These are phyloP conservation scores for Debaryomyces nepalensis DNA, from an alignment of 1,139 yeast species.

Conservation along the genomic window DNA sequence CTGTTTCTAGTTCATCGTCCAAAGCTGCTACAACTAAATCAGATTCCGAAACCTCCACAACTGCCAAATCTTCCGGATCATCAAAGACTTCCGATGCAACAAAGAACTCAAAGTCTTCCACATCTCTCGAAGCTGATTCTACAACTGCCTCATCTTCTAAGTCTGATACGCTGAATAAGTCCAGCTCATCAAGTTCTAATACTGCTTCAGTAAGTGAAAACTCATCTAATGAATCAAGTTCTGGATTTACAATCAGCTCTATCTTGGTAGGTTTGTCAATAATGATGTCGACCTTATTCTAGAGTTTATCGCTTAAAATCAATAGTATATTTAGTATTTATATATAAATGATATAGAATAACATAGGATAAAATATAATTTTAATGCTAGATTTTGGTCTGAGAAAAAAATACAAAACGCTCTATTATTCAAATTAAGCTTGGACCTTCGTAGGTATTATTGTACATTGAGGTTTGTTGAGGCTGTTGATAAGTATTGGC, in stretches of 20 bases:
- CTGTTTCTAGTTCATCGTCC: conserved; percentile 10
- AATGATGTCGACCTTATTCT: background rate
- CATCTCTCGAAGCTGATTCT: conserved; percentile 7
- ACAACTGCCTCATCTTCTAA: conserved; percentile 7
- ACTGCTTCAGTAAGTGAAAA: background rate
- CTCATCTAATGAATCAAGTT: background rate
- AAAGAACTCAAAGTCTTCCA: background rate
- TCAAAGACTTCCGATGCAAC: background rate
- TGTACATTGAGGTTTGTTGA: conserved; percentile 13
- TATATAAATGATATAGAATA: conserved; percentile 5
- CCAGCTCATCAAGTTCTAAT: background rate
- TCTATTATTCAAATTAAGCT: conserved; percentile 26
- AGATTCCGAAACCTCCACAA: conserved; percentile 1
- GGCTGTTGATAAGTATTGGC: conserved; percentile 17
- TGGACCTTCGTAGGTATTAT: conserved; percentile 31
- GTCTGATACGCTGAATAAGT: conserved; percentile 3
- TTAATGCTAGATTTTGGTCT: conserved; percentile 2
- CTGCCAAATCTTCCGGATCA: conserved; percentile 4
- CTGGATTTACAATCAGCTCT: conserved; percentile 4
- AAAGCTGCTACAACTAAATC: conserved; percentile 11
- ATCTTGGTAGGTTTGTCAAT: conserved; percentile 1
- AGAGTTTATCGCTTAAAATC: background rate
- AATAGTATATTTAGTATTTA: conserved; percentile 4
- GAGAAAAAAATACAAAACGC: background rate
- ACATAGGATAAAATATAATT: conserved; percentile 4